These are phyloP conservation scores for Boletus rubroflammeus DNA, from an alignment of 768 basidiomycete species.

Conservation along the genomic window DNA sequence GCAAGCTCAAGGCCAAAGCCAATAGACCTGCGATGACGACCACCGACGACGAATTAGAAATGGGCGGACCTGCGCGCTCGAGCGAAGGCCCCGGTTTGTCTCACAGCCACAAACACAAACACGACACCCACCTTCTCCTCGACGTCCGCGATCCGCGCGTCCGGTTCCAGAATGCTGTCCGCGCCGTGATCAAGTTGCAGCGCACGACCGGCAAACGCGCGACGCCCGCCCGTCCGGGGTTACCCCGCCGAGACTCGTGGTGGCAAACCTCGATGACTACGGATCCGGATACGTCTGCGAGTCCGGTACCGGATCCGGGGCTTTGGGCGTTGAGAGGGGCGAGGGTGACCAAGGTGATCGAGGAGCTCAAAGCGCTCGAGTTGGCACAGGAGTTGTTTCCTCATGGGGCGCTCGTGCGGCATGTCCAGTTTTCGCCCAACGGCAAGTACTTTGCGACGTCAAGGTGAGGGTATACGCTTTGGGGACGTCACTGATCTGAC, in stretches of 20 bases:
- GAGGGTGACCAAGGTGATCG: conserved; percentile 37
- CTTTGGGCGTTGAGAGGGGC: conserved; percentile 32
- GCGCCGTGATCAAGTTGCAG: conserved; percentile 41
- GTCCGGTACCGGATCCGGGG: conserved; percentile 18
- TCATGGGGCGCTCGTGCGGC: conserved; percentile 49
- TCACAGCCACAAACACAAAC: background rate
- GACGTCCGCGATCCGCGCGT: conserved; percentile 24
- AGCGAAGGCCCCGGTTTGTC: conserved; percentile 4
- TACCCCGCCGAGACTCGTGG: conserved; percentile 27
- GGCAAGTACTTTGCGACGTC: conserved; percentile 53
- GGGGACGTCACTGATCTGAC: background rate
- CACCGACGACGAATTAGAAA: background rate
- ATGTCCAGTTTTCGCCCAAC: conserved; percentile 53
- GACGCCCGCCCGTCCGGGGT: conserved; percentile 17
- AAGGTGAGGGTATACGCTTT: conserved; percentile 31
- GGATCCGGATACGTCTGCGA: conserved; percentile 2
- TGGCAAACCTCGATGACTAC: conserved; percentile 18
- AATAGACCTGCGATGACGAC: background rate
- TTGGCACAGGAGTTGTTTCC: conserved; percentile 37
- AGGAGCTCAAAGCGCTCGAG: conserved; percentile 38
- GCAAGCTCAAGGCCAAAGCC: background rate
- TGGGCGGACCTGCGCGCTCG: background rate
- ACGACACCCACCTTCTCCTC: conserved; percentile 14
- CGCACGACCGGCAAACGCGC: conserved; percentile 26
- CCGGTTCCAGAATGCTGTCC: conserved; percentile 41